Percentiles rank a stretch among this genome's conserved stretches.
Evolutionary conservation across 768 basidiomycete genomes (phyloP).

Genomic region (Mycena latifolia): DNA sequence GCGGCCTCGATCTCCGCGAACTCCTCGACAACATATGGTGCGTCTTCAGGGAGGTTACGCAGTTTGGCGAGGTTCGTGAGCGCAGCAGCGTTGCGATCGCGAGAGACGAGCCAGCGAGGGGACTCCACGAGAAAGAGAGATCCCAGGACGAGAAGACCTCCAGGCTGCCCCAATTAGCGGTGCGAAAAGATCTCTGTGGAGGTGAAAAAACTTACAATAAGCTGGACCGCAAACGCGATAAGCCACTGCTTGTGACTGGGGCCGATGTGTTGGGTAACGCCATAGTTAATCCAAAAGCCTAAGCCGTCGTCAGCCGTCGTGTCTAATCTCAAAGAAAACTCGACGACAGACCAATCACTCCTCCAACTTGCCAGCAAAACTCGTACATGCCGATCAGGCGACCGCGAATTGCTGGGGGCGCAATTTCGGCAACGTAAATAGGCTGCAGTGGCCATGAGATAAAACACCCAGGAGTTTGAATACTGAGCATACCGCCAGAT

Average conservation of each 20-base stretch:
- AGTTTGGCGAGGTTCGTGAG: slow-evolving; percentile 48
- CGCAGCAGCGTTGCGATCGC: slow-evolving; percentile 46
- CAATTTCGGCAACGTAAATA: slow-evolving; percentile 59
- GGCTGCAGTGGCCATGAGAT: slow-evolving; percentile 38
- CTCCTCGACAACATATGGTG: slow-evolving; percentile 49
- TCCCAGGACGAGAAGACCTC: slow-evolving; percentile 49
- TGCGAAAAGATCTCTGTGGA: slow-evolving; percentile 1
- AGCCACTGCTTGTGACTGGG: slow-evolving; percentile 50
- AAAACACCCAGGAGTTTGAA: neutral
- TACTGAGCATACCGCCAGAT: slow-evolving; percentile 42
- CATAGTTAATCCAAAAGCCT: slow-evolving; percentile 55
- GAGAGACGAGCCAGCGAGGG: slow-evolving; percentile 53
- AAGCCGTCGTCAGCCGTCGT: neutral
- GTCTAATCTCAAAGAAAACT: neutral
- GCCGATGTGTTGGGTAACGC: slow-evolving; percentile 45
- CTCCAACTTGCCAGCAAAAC: slow-evolving; percentile 61
- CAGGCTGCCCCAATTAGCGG: slow-evolving; percentile 40
- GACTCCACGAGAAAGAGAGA: slow-evolving; percentile 49
- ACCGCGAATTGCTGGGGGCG: slow-evolving; percentile 59
- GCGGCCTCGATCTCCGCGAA: slow-evolving; percentile 46
- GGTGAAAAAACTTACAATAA: slow-evolving; percentile 43
- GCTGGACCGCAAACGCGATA: slow-evolving; percentile 53
- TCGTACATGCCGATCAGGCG: slow-evolving; percentile 63
- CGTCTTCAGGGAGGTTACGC: slow-evolving; percentile 45
- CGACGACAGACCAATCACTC: slow-evolving; percentile 50